Conservation (phyloP, 345 rosid genomes). For the Eucalyptus virginea region DNA sequence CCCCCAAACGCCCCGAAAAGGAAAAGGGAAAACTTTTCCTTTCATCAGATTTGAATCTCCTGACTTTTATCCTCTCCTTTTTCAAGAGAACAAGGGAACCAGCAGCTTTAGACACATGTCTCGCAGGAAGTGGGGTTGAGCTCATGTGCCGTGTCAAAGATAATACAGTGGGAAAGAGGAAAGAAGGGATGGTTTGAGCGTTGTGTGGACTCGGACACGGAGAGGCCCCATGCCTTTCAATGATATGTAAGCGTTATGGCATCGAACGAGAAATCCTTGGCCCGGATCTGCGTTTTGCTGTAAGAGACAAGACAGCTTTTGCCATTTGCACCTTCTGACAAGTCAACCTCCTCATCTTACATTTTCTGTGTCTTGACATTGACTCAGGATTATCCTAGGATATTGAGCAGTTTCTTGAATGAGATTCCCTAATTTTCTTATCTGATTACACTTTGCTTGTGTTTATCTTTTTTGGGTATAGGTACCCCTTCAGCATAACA, state of each 20-base stretch:
- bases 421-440: background rate
- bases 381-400: background rate
- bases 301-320: background rate
- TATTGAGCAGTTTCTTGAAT: background rate
- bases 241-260: background rate
- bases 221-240: background rate
- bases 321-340: background rate
- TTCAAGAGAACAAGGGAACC: background rate
- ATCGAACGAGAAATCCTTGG: background rate
- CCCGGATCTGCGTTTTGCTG: background rate
- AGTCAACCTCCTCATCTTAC: background rate
- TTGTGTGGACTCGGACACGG: background rate
- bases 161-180: background rate
- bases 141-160: background rate
- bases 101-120: background rate
- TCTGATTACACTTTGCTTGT: background rate
- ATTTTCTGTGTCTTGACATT: background rate
- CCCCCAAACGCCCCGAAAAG: background rate
- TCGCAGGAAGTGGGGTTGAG: background rate
- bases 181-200: background rate
- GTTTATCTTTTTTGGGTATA: background rate
- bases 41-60: background rate
- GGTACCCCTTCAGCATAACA: background rate
- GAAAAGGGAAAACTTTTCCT: background rate
- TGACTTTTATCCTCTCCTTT: background rate